phyloP scores from a whole-genome alignment of 192 early-diverging fungal species.

The Podila clonocystis region DNA sequence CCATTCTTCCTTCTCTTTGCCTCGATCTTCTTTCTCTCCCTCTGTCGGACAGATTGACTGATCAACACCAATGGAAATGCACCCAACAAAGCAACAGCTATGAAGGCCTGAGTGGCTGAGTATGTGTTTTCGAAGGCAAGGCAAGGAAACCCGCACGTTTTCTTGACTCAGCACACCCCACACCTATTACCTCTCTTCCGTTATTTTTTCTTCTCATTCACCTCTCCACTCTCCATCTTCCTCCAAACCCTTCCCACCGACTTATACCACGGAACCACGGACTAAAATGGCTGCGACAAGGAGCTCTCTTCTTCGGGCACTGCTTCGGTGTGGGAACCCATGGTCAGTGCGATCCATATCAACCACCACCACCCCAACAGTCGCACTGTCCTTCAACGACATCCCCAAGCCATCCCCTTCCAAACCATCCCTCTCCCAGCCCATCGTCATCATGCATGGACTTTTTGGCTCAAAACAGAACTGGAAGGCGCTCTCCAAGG shows the following conservation, averaged over 20 bases:
- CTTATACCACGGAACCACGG: neutral
- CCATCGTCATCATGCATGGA: constrained; percentile 87
- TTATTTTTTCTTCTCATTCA: neutral
- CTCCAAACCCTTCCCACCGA: neutral
- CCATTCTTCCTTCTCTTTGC: neutral
- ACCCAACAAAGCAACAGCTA: no score
- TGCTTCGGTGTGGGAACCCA: neutral
- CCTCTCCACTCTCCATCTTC: neutral
- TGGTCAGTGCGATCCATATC: constrained; percentile 3
- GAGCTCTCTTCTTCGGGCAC: neutral
- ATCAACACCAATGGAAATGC: neutral
- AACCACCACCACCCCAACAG: constrained; percentile 5
- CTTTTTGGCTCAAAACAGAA: constrained; percentile 96
- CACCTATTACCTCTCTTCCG: no score
- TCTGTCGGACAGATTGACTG: no score
- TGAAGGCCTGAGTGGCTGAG: no score
- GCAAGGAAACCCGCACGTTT: no score
- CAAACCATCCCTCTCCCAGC: constrained; percentile 32
- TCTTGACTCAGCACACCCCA: no score
- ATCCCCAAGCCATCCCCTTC: constrained; percentile 18
- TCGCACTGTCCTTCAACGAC: constrained; percentile 27
- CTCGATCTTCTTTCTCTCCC: neutral
- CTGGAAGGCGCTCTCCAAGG: constrained; percentile 87
- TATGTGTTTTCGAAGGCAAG: no score
- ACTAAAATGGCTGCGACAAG: neutral